Evolutionary conservation across 345 rosid genomes (phyloP).

Genomic region (Citrus sinensis): DVS_A1.0 CM039165.1:22729001-22729500

Average conservation of each 20-base stretch:
- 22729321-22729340: constrained; percentile 84
- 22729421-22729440: constrained; percentile 78
- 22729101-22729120: constrained; percentile 8
- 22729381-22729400: constrained; percentile 33
- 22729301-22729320: constrained; percentile 84
- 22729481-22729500: constrained; percentile 69
- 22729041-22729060: neutral
- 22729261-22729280: constrained; percentile 81
- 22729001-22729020: neutral
- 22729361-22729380: constrained; percentile 50
- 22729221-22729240: constrained; percentile 82
- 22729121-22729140: constrained; percentile 11
- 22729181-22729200: constrained; percentile 88
- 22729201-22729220: constrained; percentile 90
- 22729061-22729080: constrained; percentile 67
- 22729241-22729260: constrained; percentile 91
- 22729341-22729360: constrained; percentile 75
- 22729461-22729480: constrained; percentile 77
- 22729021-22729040: neutral
- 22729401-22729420: constrained; percentile 44
- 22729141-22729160: constrained; percentile 33
- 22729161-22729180: constrained; percentile 40
- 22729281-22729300: constrained; percentile 71
- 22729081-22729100: constrained; percentile 50
- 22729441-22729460: constrained; percentile 81